Conservation (phyloP, 345 rosid species). For the Eucalyptus guilfoylei region DNA sequence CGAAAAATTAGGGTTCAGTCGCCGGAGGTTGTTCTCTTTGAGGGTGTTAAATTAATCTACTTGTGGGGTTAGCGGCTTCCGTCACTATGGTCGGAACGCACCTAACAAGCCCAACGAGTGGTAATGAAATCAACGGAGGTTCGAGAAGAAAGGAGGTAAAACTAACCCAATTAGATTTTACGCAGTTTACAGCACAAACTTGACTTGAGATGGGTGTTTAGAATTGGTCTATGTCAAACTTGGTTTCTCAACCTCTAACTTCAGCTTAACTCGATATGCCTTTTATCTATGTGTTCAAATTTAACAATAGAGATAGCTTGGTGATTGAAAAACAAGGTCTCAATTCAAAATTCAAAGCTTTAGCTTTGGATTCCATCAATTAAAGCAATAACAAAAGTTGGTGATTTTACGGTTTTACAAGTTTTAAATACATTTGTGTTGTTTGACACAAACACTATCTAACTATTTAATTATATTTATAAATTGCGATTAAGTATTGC, state of each 20-base stretch:
- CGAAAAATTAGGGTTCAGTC: background rate
- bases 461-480: background rate
- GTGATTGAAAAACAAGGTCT: background rate
- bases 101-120: background rate
- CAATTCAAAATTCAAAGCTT: background rate
- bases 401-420: background rate
- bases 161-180: background rate
- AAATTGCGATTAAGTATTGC: background rate
- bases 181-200: background rate
- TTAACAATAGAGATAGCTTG: background rate
- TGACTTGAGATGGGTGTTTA: background rate
- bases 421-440: background rate
- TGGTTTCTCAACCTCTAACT: background rate
- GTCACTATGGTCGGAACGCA: background rate
- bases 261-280: background rate
- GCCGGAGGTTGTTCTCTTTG: background rate
- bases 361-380: background rate
- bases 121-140: background rate
- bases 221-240: background rate
- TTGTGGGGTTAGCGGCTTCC: background rate
- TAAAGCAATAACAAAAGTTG: background rate
- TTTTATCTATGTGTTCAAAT: background rate
- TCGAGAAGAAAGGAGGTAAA: background rate
- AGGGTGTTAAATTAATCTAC: background rate
- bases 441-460: background rate